Percentiles rank a stretch among this genome's conserved stretches.
Conservation (phyloP, 2,329 filamentous ascomycete genomes). For the Apiospora arundinis region DNA sequence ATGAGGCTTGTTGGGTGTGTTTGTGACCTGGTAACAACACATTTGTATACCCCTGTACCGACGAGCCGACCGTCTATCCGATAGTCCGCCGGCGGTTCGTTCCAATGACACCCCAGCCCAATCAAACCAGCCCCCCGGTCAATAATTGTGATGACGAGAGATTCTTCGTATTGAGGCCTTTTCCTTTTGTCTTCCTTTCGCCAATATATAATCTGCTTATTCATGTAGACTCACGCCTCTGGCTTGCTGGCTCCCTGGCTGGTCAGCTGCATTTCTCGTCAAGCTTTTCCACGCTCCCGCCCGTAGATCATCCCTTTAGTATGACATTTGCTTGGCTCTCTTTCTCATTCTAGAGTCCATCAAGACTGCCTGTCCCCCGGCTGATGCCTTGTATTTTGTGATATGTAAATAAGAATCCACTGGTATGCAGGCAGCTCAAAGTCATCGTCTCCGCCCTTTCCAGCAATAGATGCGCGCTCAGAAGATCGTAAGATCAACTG, state of each 20-base stretch:
- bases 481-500: not conserved
- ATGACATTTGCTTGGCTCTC: not conserved
- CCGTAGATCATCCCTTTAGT: not conserved
- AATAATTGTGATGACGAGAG: slow-evolving; percentile 1
- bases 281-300: not conserved
- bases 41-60: not conserved
- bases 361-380: not conserved
- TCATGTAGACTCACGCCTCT: not conserved
- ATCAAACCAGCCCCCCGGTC: not conserved
- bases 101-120: not conserved
- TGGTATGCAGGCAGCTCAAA: not conserved
- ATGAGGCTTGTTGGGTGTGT: not conserved
- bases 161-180: slow-evolving; percentile 11
- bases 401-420: not conserved
- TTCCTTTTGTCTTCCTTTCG: not conserved
- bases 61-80: not conserved
- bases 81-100: not conserved
- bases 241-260: not conserved
- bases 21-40: slow-evolving; percentile 1
- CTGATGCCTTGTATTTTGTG: too few relatives aligned
- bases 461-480: not conserved
- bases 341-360: not conserved
- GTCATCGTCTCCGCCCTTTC: not conserved
- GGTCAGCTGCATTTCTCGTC: not conserved
- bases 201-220: not conserved